Percentiles rank a stretch among this genome's conserved stretches.
These are phyloP conservation scores for Chlorella sorokiniana DNA, from an alignment of 139 green algal genomes.

Conservation along the genomic window DNA sequence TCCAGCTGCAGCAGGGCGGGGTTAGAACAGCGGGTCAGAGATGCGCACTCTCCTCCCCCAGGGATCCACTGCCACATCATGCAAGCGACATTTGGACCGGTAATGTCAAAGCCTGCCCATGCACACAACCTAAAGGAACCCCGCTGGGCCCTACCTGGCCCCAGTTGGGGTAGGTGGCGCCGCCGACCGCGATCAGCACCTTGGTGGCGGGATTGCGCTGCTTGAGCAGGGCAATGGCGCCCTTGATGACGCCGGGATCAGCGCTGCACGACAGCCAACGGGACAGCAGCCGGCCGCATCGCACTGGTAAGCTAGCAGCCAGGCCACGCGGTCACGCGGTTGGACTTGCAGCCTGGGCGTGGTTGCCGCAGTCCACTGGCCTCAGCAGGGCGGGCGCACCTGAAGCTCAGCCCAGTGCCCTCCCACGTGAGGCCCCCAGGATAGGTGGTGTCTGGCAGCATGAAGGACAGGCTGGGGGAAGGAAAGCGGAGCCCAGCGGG, in stretches of 20 bases:
- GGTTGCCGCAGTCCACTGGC: too few relatives aligned
- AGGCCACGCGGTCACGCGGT: too few relatives aligned
- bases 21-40: too few relatives aligned
- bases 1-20: slow-evolving; percentile 34
- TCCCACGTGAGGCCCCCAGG: slow-evolving; percentile 34
- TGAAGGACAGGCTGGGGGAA: slow-evolving; percentile 36
- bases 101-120: not conserved
- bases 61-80: too few relatives aligned
- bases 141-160: not conserved
- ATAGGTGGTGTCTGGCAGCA: slow-evolving; percentile 50
- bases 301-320: too few relatives aligned
- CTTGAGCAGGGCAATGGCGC: slow-evolving; percentile 45
- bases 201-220: slow-evolving; percentile 40
- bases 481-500: not conserved
- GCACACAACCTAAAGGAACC: not conserved
- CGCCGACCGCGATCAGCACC: slow-evolving; percentile 28
- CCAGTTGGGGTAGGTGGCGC: slow-evolving; percentile 50
- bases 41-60: too few relatives aligned
- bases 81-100: too few relatives aligned
- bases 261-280: not conserved
- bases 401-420: slow-evolving; percentile 50
- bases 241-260: slow-evolving; percentile 31
- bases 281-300: not conserved
- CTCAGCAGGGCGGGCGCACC: not conserved
- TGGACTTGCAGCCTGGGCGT: too few relatives aligned